Conservation (phyloP, 2,329 filamentous ascomycete species). For the Sphaerulina musiva region DNA sequence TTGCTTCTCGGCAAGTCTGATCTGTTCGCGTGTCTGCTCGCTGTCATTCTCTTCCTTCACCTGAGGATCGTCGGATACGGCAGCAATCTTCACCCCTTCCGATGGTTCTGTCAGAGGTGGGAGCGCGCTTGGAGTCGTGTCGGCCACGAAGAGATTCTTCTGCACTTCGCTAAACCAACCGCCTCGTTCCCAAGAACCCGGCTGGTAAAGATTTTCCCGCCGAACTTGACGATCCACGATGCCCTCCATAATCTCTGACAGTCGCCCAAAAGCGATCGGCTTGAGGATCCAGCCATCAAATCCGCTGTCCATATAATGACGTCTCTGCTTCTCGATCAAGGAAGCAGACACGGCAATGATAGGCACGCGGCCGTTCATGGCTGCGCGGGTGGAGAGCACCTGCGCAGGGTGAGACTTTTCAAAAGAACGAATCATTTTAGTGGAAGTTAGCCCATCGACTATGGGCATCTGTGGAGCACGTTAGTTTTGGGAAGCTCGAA, state of each 20-base stretch:
- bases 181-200: constrained; percentile 74
- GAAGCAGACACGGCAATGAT: constrained; percentile 86
- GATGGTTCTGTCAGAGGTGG: constrained; percentile 22
- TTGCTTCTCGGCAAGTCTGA: constrained; percentile 27
- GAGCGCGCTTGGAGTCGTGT: constrained; percentile 32
- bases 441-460: constrained; percentile 73
- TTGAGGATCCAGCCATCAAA: constrained; percentile 92
- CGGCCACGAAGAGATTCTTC: constrained; percentile 34
- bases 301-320: constrained; percentile 66
- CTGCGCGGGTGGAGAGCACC: constrained; percentile 54
- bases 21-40: constrained; percentile 31
- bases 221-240: constrained; percentile 58
- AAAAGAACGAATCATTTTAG: constrained; percentile 72
- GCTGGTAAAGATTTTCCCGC: constrained; percentile 57
- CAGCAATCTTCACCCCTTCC: constrained; percentile 30
- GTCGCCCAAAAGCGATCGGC: constrained; percentile 71
- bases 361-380: constrained; percentile 60
- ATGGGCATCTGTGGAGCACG: constrained; percentile 68
- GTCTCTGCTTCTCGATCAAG: constrained; percentile 61
- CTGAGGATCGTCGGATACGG: constrained; percentile 30
- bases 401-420: constrained; percentile 52
- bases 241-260: constrained; percentile 62
- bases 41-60: constrained; percentile 31
- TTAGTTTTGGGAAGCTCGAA: constrained; percentile 12
- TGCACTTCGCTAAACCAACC: constrained; percentile 65